Evolutionary conservation across 805 yeast species (phyloP).

Genomic region (Wickerhamiella shivajii): DNA sequence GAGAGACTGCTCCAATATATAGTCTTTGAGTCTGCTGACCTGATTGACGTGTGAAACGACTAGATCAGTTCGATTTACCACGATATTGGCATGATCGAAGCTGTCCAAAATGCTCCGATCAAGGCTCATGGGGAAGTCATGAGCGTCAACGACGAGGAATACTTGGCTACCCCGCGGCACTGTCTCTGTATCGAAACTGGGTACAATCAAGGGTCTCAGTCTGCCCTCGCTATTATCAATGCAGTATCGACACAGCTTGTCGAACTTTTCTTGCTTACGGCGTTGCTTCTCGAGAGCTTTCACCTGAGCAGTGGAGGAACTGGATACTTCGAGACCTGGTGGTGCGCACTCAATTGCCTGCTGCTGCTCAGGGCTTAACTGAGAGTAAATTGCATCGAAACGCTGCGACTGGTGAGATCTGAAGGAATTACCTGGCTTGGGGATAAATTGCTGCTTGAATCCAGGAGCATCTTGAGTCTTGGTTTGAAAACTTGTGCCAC

Average conservation of each 20-base stretch:
- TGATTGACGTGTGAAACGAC: constrained; percentile 22
- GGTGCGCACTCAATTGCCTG: constrained; percentile 10
- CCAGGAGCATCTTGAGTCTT: constrained; percentile 4
- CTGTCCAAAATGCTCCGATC: constrained; percentile 25
- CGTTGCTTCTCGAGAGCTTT: not conserved
- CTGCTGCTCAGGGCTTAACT: constrained; percentile 12
- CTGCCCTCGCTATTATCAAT: constrained; percentile 10
- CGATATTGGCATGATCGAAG: constrained; percentile 19
- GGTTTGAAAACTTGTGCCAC: constrained; percentile 10
- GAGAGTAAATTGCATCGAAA: not conserved
- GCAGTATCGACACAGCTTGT: constrained; percentile 18
- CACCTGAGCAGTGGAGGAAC: not conserved
- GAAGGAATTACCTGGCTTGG: not conserved
- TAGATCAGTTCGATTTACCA: constrained; percentile 32
- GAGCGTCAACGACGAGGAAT: constrained; percentile 48
- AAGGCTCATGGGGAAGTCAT: constrained; percentile 59
- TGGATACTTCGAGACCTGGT: constrained; percentile 3
- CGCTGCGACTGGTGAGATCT: not conserved
- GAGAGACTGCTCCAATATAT: constrained; percentile 25
- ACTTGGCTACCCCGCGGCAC: constrained; percentile 36
- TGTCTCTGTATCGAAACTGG: constrained; percentile 14
- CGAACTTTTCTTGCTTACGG: constrained; percentile 8
- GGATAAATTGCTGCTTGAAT: not conserved
- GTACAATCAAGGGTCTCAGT: constrained; percentile 9
- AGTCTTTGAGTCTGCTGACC: constrained; percentile 18